Conservation (phyloP, 2,329 filamentous ascomycete genomes). For the Nemania sp. region DNA sequence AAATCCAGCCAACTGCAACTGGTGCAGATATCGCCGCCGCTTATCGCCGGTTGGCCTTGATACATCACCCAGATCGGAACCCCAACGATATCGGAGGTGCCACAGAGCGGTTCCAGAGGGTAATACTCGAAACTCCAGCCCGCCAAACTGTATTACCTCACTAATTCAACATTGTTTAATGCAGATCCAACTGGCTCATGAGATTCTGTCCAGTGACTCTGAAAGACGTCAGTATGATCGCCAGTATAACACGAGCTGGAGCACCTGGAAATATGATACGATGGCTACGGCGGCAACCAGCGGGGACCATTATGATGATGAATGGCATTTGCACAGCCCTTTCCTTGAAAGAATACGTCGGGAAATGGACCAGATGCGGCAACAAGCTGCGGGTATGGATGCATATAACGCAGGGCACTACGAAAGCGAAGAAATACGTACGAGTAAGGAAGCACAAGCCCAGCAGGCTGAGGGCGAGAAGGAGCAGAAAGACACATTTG, state of each 20-base stretch:
- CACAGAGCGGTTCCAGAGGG: conserved; percentile 33
- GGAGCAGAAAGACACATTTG: background rate
- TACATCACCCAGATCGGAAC: conserved; percentile 38
- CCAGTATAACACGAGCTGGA: too few species aligned
- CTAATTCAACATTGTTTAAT: background rate
- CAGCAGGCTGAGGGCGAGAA: conserved; percentile 20
- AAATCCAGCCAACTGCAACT: conserved; percentile 29
- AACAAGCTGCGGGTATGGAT: too few species aligned
- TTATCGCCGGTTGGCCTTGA: conserved; percentile 31
- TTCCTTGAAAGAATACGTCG: too few species aligned
- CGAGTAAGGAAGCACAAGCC: background rate
- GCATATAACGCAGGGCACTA: background rate
- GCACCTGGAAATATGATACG: background rate
- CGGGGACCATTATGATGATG: background rate
- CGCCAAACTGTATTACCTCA: background rate
- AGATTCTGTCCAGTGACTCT: conserved; percentile 29
- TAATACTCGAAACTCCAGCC: background rate
- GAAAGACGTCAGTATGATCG: conserved; percentile 31
- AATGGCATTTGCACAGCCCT: background rate
- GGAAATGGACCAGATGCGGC: too few species aligned
- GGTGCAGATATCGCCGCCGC: conserved; percentile 29
- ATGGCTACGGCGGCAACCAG: too few species aligned
- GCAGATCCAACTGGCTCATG: conserved; percentile 34
- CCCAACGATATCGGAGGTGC: conserved; percentile 26
- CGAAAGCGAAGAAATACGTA: background rate